Conservation (phyloP, 1,139 yeast species). For the Geotrichum siamense region DNA sequence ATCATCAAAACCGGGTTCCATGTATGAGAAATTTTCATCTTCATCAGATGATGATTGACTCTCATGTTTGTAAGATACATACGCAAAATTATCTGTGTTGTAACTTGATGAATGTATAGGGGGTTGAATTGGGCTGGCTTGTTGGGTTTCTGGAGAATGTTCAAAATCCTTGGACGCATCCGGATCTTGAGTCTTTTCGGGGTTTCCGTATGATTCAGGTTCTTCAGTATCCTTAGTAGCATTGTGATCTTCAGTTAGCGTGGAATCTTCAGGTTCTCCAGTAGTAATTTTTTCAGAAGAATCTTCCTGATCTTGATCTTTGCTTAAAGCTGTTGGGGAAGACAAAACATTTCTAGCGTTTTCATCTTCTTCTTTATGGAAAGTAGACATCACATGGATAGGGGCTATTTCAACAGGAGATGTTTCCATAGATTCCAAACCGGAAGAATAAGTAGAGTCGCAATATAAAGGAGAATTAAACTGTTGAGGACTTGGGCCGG, state of each 20-base stretch:
- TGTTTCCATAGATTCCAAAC: constrained; percentile 11
- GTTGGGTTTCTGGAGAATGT: background rate
- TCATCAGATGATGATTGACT: constrained; percentile 11
- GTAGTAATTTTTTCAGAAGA: constrained; percentile 3
- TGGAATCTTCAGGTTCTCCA: background rate
- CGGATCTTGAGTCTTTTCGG: background rate
- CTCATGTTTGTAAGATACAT: background rate
- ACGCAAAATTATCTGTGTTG: too few relatives aligned
- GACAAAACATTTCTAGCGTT: background rate
- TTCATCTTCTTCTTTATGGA: background rate
- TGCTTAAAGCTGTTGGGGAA: background rate
- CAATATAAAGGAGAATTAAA: constrained; percentile 13
- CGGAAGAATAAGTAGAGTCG: constrained; percentile 13
- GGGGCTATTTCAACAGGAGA: constrained; percentile 9
- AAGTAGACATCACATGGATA: background rate
- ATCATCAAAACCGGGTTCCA: constrained; percentile 2
- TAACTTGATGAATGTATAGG: too few relatives aligned
- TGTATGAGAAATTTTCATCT: constrained; percentile 1
- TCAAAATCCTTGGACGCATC: background rate
- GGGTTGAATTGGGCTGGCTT: background rate
- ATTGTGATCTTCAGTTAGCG: background rate
- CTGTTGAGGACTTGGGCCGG: constrained; percentile 9
- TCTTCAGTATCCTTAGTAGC: background rate
- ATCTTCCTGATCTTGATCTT: background rate
- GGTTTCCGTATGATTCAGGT: background rate